Base-by-base conservation (phyloP, 2,329 filamentous ascomycete genomes). In the Ophioceras dolichostomum region DNA sequence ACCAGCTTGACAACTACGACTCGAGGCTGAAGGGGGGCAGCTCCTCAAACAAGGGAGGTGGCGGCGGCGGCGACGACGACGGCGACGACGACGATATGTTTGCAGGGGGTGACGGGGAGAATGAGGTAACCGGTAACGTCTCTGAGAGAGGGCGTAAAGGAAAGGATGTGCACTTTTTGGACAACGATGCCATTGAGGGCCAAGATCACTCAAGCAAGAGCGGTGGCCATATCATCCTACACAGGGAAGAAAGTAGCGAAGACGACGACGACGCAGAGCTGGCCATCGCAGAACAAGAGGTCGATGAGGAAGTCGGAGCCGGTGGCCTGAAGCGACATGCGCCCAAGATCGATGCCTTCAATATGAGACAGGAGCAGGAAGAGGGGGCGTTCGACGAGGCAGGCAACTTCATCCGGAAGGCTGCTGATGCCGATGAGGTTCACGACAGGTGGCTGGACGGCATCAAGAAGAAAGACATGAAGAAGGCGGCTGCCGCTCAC, bases 371-470 rank as follows among this genome's bases (percentile, higher is more conserved):
- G 10, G 91, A 98, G 57, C 79, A 93, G 56, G 87, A 96, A 52
- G 89, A 96, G 48, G 91, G 91, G 1, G 73, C 78, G 10, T 98
- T 95, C 50, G 91, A 98, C 54, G 83, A 91, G 48, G 66, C 79
- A 2, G 89, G 89, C 9, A 98, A 96, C 57, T 98, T 79, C 55
- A 76, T 98, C 32, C 77, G 91, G 39, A 93, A 93, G 57, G 88
- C 88, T 0, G 73, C 64, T 8, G 91, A 98, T 49, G 85, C 86
- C 1, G 87, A 96, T 48, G 85, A 88, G 1, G 75, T 83, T 18
- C 87, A 98, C 56, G 91, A 98, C 60, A 73, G 73, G 22, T 98
- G 91, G 91, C 62, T 98, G 16, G 83, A 94, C 32, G 91, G 91
- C 0, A 65, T 95, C 16, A 91, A 82, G 47, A 95, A 94, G 56